Base-by-base conservation (phyloP, 805 yeast species). In the Metschnikowia matae region DNA sequence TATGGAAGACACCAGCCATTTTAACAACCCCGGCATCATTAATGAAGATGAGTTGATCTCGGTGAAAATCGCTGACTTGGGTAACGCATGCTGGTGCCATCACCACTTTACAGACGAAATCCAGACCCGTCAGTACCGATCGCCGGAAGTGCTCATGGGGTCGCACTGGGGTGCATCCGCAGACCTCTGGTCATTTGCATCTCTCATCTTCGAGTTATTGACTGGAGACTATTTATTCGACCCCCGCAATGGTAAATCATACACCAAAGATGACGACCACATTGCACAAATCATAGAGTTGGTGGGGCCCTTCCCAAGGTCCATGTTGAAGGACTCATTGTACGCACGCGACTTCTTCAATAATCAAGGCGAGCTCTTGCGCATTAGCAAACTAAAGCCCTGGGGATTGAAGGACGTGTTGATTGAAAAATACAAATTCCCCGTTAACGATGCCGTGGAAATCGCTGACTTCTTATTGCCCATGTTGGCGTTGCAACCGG, bases 401-500 rank as follows among this genome's bases (percentile, higher is more conserved):
- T 80, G 84, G 84, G 66, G 75, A 6, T 65, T 80, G 50, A 65
- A 69, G 40, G 76, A 75, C 48, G 84, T 80, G 3, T 62, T 80
- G 48, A 62, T 68, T 26, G 80, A 74, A 41, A 77, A 77, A 57
- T 82, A 78, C 60, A 77, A 77, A 56, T 71, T 80, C 51, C 66
- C 80, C 31, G 79, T 77, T 21, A 71, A 72, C 11, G 94, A 87
- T 49, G 89, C 97, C 3, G 73, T 77, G 39, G 85, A 82, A 49
- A 78, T 94, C 40, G 69, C 91, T 7, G 89, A 83, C 58, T 90
- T 94, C 61, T 69, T 94, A 54, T 65, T 79, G 42, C 97, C 97
- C 7, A 89, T 94, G 96, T 74, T 94, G 42, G 65, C 76, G 18
- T 67, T 89, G 18, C 88, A 85, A 64, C 98, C 99, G 1, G 84